A percentile compares a stretch with the other conserved stretches of the same genome.
Evolutionary conservation across 345 rosid genomes (phyloP).

Genomic region (Chamaenerion angustifolium): DNA sequence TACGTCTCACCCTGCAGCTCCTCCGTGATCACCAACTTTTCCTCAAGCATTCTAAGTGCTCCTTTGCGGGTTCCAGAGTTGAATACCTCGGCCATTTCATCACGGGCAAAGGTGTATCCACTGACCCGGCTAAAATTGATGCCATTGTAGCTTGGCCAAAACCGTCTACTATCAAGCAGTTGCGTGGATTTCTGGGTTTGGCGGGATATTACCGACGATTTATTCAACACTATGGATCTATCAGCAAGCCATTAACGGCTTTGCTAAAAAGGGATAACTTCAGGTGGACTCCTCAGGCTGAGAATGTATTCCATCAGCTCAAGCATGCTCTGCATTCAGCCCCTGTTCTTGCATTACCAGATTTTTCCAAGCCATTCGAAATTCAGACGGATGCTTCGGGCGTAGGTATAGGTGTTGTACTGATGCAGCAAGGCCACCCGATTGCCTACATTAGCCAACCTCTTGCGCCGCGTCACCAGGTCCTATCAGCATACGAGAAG

Average conservation of each 20-base stretch:
- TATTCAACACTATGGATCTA: neutral
- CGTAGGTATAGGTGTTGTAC: neutral
- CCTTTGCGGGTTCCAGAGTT: neutral
- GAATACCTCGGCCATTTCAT: too few species aligned
- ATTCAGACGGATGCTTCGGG: neutral
- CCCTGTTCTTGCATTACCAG: neutral
- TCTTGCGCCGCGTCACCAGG: neutral
- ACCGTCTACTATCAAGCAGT: neutral
- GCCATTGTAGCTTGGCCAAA: neutral
- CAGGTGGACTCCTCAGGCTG: neutral
- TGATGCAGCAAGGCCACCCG: neutral
- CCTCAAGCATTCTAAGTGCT: neutral
- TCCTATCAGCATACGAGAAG: neutral
- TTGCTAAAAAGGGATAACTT: neutral
- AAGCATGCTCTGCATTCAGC: neutral
- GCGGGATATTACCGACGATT: neutral
- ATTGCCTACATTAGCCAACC: neutral
- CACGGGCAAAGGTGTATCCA: neutral
- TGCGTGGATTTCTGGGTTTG: neutral
- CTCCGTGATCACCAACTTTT: neutral
- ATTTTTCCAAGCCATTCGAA: neutral
- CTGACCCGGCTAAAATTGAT: neutral
- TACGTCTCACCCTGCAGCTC: neutral
- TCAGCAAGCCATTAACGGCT: neutral
- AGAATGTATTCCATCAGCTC: neutral